Evolutionary conservation across 2,329 filamentous ascomycete species (phyloP).

Genomic region (Ophiostoma ips): DNA sequence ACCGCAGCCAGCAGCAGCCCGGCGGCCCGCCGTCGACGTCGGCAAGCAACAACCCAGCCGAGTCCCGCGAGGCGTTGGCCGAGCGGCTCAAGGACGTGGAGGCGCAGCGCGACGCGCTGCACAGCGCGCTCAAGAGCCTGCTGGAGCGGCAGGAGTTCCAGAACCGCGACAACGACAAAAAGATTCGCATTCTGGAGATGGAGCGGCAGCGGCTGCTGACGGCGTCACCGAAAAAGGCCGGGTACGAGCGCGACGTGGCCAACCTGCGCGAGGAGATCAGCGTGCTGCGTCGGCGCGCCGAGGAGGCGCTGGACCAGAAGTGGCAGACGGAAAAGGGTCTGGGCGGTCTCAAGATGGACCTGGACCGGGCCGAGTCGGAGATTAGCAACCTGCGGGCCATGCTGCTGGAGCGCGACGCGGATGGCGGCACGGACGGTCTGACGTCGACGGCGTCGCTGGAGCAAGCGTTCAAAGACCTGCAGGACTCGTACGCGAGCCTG

Average conservation of each 20-base stretch:
- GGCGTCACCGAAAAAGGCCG: slow-evolving; percentile 55
- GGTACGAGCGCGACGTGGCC: slow-evolving; percentile 73
- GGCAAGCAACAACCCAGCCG: slow-evolving; percentile 20
- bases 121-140: slow-evolving; percentile 71
- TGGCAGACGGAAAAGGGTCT: slow-evolving; percentile 38
- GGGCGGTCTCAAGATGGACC: slow-evolving; percentile 62
- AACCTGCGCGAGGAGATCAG: slow-evolving; percentile 74
- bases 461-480: slow-evolving; percentile 60
- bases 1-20: slow-evolving; percentile 19
- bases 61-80: slow-evolving; percentile 54
- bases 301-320: slow-evolving; percentile 89
- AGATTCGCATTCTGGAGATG: slow-evolving; percentile 58
- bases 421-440: slow-evolving; percentile 24
- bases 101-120: slow-evolving; percentile 82
- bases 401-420: slow-evolving; percentile 71
- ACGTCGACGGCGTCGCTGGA: slow-evolving; percentile 60
- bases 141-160: slow-evolving; percentile 77
- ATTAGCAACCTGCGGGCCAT: slow-evolving; percentile 69
- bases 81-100: slow-evolving; percentile 87
- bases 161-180: slow-evolving; percentile 70
- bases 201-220: slow-evolving; percentile 64
- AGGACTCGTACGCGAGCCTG: slow-evolving; percentile 54
- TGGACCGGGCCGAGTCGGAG: slow-evolving; percentile 89
- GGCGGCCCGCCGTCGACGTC: background rate
- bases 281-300: slow-evolving; percentile 68